These are phyloP conservation scores for Pythium brachiatum DNA, from an alignment of 352 stramenopile genomes.

Conservation along the genomic window DNA sequence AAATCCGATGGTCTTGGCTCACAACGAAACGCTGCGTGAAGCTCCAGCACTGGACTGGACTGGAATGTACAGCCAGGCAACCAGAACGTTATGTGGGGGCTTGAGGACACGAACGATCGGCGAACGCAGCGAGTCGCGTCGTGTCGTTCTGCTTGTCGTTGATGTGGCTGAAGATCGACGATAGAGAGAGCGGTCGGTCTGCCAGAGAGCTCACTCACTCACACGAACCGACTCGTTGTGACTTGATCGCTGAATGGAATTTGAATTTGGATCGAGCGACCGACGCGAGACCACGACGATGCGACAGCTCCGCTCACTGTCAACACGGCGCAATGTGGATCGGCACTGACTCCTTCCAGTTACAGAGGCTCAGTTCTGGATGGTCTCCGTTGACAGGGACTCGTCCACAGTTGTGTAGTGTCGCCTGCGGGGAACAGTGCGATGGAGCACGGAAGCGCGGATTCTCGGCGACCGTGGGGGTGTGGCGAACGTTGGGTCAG, in stretches of 20 bases:
- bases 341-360: not conserved
- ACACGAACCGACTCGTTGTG: not conserved
- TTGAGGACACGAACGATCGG: not conserved
- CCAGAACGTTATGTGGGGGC: too few relatives aligned
- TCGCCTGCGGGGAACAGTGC: too few relatives aligned
- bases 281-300: not conserved
- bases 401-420: too few relatives aligned
- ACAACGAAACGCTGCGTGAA: not conserved
- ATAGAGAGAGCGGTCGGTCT: not conserved
- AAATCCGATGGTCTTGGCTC: not conserved
- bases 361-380: not conserved
- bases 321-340: too few relatives aligned
- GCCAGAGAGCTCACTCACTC: slow-evolving; percentile 1
- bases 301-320: too few relatives aligned
- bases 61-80: too few relatives aligned
- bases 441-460: too few relatives aligned
- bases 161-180: not conserved
- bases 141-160: not conserved
- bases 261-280: not conserved
- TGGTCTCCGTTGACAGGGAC: not conserved
- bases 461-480: too few relatives aligned
- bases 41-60: not conserved
- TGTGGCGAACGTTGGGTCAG: too few relatives aligned
- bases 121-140: not conserved
- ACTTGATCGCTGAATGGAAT: not conserved